These are phyloP conservation scores for Starmerella sp. DNA, from an alignment of 805 yeast genomes.

Conservation along the genomic window DNA sequence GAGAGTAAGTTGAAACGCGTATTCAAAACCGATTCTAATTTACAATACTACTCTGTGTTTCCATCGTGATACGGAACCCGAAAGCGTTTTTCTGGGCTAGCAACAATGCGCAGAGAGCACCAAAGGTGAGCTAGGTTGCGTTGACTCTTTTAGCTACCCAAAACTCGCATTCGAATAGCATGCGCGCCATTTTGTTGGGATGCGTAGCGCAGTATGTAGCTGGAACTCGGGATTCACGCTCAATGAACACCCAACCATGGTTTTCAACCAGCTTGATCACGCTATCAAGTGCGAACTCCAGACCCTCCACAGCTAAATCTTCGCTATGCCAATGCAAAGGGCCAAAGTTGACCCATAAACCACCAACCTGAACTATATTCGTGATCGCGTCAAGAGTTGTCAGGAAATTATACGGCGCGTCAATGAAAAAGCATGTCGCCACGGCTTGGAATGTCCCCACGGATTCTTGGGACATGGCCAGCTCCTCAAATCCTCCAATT, in stretches of 20 bases:
- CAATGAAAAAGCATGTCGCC: slow-evolving; percentile 61
- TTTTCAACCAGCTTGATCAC: slow-evolving; percentile 36
- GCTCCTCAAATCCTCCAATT: slow-evolving; percentile 60
- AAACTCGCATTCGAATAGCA: slow-evolving; percentile 50
- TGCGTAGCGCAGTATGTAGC: slow-evolving; percentile 45
- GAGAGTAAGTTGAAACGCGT: too few species aligned
- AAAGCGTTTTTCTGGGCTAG: too few species aligned
- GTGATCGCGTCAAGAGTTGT: slow-evolving; percentile 60
- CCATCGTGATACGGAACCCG: too few species aligned
- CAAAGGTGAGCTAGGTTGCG: background rate
- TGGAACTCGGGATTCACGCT: slow-evolving; percentile 36
- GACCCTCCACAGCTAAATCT: slow-evolving; percentile 28
- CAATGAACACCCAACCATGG: slow-evolving; percentile 42
- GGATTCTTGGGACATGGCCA: slow-evolving; percentile 43
- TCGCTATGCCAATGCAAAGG: slow-evolving; percentile 67
- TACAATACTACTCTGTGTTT: too few species aligned
- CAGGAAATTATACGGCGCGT: slow-evolving; percentile 76
- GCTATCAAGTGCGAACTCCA: slow-evolving; percentile 52
- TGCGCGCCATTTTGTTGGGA: slow-evolving; percentile 40
- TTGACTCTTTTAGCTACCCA: slow-evolving; percentile 47
- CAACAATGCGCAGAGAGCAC: too few species aligned
- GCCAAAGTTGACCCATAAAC: slow-evolving; percentile 73
- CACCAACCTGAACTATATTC: slow-evolving; percentile 35
- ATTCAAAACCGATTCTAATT: too few species aligned
- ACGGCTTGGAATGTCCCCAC: slow-evolving; percentile 28